These are phyloP conservation scores for Cordyceps javanica DNA, from an alignment of 2,329 filamentous ascomycete genomes.

Conservation along the genomic window DNA sequence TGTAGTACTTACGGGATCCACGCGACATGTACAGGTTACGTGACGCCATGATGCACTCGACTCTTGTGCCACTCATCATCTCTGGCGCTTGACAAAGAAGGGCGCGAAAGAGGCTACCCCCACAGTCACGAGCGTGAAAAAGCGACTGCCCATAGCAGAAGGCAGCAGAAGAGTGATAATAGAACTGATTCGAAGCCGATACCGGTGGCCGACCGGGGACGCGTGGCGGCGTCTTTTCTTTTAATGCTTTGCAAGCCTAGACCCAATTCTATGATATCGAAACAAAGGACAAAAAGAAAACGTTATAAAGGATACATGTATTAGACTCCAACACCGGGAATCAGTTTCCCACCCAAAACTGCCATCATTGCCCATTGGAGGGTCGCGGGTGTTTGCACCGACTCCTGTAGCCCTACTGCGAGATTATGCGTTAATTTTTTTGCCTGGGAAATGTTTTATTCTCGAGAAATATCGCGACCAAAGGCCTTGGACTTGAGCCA, in stretches of 20 bases:
- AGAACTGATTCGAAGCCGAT: constrained; percentile 10
- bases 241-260: constrained; percentile 12
- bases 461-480: constrained; percentile 86
- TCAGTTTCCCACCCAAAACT: not conserved
- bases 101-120: too few relatives aligned
- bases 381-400: not conserved
- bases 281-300: constrained; percentile 7
- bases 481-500: constrained; percentile 98
- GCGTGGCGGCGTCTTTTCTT: constrained; percentile 2
- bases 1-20: too few relatives aligned
- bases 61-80: too few relatives aligned
- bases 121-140: not conserved
- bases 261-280: constrained; percentile 12
- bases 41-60: too few relatives aligned
- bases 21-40: too few relatives aligned
- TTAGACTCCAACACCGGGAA: constrained; percentile 14
- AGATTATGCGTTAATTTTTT: not conserved
- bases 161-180: not conserved
- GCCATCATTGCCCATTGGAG: not conserved
- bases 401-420: not conserved
- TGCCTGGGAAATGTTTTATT: constrained; percentile 40
- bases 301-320: constrained; percentile 11
- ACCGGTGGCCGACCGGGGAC: constrained; percentile 5
- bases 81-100: too few relatives aligned
- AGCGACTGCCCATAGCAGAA: not conserved